Conservation (phyloP, 2,329 filamentous ascomycete genomes). For the Paraphoma chrysanthemicola region DNA sequence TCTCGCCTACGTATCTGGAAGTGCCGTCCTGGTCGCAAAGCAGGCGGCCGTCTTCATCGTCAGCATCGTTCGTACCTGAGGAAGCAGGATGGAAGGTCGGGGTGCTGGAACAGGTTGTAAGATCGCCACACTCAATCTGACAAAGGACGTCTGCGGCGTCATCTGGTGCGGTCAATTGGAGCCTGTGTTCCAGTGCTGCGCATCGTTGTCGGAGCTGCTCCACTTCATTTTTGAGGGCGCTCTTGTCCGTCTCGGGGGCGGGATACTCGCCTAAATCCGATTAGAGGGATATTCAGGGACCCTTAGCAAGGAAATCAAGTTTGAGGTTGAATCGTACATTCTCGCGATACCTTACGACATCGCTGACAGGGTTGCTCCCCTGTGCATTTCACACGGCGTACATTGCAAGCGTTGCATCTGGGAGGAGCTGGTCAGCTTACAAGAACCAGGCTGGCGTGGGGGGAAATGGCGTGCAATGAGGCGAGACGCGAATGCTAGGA, state of each 20-base stretch:
- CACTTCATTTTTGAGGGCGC: constrained; percentile 26
- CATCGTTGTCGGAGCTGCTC: constrained; percentile 31
- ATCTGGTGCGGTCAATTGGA: constrained; percentile 21
- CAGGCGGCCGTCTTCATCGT: constrained; percentile 21
- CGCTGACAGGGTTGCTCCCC: constrained; percentile 35
- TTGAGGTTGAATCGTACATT: constrained; percentile 13
- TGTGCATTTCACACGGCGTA: constrained; percentile 32
- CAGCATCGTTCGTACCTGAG: constrained; percentile 15
- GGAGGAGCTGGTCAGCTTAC: constrained; percentile 6
- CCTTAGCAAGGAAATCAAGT: neutral
- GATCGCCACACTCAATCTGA: constrained; percentile 14
- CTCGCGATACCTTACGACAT: constrained; percentile 22
- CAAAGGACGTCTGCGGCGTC: constrained; percentile 20
- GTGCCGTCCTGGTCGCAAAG: constrained; percentile 26
- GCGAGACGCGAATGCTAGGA: neutral
- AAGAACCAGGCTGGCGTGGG: neutral
- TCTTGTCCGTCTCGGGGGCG: constrained; percentile 24
- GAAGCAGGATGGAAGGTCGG: constrained; percentile 13
- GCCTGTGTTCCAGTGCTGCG: constrained; percentile 22
- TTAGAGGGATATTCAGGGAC: neutral
- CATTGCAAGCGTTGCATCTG: constrained; percentile 37
- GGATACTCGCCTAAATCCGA: constrained; percentile 20
- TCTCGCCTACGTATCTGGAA: constrained; percentile 29
- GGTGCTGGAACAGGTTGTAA: constrained; percentile 7
- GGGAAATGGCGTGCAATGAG: neutral